Base-by-base conservation (phyloP, 2,329 filamentous ascomycete genomes). In the Polytolypa hystricis region DNA sequence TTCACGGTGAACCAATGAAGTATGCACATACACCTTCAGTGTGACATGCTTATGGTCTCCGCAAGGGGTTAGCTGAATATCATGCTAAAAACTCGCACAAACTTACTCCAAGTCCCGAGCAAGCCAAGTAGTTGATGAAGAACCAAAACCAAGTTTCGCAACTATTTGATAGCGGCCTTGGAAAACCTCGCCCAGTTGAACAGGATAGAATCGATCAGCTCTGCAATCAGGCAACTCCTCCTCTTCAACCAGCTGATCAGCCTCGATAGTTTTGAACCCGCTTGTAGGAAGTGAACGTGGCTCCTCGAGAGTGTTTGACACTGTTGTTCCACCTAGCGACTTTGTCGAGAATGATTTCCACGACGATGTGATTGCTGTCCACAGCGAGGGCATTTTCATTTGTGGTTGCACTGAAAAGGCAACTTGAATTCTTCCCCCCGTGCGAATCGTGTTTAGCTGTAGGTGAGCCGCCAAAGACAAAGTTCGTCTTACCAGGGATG, bases 71-170 rank as follows among this genome's bases (percentile, higher is more conserved):
- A 47, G 36, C 11, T 36, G 12, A 42, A 26, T 5, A 21, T 18
- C n/a, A 11, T 8, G 27, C 18, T n/a, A 2, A 35, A 23, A 25
- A 37, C 30, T 16, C 10, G 26, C n/a, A 36, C 16, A 17, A 7
- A 17, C 38, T 5, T 42, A 45, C 50, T 7, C 44, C 15, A 54
- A 25, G 30, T 55, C 51, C 20, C 47, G 39, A 15, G 47, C 47
- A 2, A 55, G 44, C 54, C 52, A 56, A 30, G 37, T 48, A 1
- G 52, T 57, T 3, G 53, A 55, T 10, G 44, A 51, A 10, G 46
- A 39, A 17, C 52, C 50, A 43, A 47, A 57, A 1, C 54, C 51
- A 8, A 57, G 47, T 38, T 57, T 57, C 25, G 45, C 48, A 16
- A 52, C 18, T 28, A 46, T 19, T 43, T 53, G 44, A 33, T 53